A percentile compares a stretch with the other conserved stretches of the same genome.
phyloP scores from a whole-genome alignment of 805 yeast species.

The Candida qinlingensis region DNA sequence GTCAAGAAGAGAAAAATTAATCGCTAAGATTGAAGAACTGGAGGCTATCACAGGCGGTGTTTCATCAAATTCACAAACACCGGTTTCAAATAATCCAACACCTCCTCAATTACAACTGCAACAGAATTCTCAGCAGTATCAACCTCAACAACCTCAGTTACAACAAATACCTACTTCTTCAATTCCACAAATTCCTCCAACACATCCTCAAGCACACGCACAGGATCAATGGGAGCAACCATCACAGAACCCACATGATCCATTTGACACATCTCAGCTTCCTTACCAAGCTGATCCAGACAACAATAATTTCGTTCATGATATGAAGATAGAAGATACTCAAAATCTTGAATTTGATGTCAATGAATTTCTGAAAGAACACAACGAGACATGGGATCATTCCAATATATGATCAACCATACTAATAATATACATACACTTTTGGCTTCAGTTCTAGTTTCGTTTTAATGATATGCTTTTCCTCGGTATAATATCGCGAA shows the following conservation, averaged over 20 bases:
- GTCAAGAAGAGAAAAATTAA: constrained; percentile 37
- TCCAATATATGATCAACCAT: constrained; percentile 1
- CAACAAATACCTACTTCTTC: background rate
- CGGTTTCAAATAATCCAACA: background rate
- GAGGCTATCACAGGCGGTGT: constrained; percentile 21
- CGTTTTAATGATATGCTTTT: background rate
- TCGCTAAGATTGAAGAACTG: constrained; percentile 32
- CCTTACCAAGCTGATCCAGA: background rate
- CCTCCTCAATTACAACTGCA: background rate
- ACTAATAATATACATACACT: too few species aligned
- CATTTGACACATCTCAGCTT: background rate
- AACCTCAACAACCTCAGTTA: background rate
- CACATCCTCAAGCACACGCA: background rate
- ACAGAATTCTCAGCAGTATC: background rate
- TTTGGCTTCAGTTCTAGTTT: background rate
- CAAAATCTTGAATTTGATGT: constrained; percentile 26
- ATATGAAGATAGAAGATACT: constrained; percentile 22
- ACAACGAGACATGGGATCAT: constrained; percentile 15
- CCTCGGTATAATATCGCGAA: too few species aligned
- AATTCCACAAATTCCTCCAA: background rate
- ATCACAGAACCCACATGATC: background rate
- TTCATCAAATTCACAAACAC: constrained; percentile 4
- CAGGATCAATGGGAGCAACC: constrained; percentile 1
- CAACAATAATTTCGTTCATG: background rate
- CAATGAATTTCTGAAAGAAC: constrained; percentile 21